These are phyloP conservation scores for Perkinsus chesapeaki DNA, from an alignment of 169 alveolate species.

Conservation along the genomic window DNA sequence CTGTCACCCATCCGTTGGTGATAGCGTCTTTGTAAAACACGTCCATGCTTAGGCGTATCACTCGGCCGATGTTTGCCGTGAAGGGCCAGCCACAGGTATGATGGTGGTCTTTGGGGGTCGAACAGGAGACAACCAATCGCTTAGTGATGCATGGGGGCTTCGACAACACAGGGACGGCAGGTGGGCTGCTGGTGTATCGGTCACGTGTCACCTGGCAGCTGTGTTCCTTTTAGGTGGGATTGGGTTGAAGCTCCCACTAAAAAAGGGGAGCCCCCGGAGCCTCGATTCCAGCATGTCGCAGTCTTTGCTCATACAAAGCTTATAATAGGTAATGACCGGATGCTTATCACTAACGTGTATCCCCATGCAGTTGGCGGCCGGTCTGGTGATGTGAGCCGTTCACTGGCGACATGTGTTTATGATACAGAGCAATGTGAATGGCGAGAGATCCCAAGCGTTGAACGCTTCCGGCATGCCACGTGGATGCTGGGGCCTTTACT, in stretches of 20 bases:
- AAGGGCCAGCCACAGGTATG: conserved; percentile 99
- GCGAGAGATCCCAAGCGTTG: conserved; percentile 66
- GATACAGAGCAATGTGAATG: conserved; percentile 89
- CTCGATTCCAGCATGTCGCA: conserved; percentile 76
- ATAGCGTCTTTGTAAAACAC: background rate
- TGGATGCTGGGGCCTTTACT: conserved; percentile 40
- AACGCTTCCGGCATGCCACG: conserved; percentile 73
- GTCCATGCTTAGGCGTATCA: conserved; percentile 28
- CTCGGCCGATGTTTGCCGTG: conserved; percentile 72
- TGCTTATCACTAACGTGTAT: background rate
- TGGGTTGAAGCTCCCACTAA: conserved; percentile 98
- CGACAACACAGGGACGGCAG: conserved; percentile 98
- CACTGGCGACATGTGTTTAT: conserved; percentile 74
- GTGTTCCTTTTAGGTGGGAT: conserved; percentile 54
- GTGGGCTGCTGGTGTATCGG: conserved; percentile 54
- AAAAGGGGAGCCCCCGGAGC: conserved; percentile 72
- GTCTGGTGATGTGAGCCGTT: conserved; percentile 24
- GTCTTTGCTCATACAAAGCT: background rate
- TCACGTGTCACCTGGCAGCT: background rate
- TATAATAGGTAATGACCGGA: background rate
- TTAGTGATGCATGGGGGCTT: conserved; percentile 97
- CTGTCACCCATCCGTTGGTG: background rate
- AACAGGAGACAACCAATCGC: conserved; percentile 81
- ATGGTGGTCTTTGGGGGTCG: conserved; percentile 97
- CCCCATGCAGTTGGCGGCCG: background rate